Base-by-base conservation (phyloP, 768 basidiomycete genomes). In the Cystoderma amianthinum region DNA sequence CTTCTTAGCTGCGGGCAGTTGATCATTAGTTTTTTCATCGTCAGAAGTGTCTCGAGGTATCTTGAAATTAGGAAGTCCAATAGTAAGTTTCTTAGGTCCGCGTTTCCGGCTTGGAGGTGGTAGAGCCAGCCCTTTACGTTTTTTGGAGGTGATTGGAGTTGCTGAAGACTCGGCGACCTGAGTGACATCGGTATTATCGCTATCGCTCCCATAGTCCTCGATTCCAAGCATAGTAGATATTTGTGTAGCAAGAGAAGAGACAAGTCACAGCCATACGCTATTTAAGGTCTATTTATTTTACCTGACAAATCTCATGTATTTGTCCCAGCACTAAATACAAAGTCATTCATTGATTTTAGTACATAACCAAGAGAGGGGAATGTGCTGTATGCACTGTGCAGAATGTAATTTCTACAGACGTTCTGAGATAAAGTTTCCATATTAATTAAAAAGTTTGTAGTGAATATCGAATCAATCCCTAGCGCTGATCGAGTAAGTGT, bases 181-280 rank as follows among this genome's bases (percentile, higher is more conserved):
- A 6, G 37, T 18, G 43, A 75, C 74, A 44, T 65, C 62, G 43
- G 77, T 80, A 52, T 66, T 73, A 48, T 84, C 79, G 51, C 60
- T 72, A 62, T 71, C 83, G 61, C 85, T 89, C 47, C 83, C 84
- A 51, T 89, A 88, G 67, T 70, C 76, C 52, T 83, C 85, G 44
- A 89, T 69, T 22, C 82, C 83, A 47, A 88, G 74, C 25, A 28
- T 28, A 7, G 7, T 28, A n/a, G n/a, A 28, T 28, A n/a, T 7
- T n/a, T n/a, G n/a, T n/a, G n/a, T n/a, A n/a, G n/a, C n/a, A n/a
- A n/a, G n/a, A n/a, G n/a, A n/a, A n/a, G n/a, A n/a, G n/a, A n/a
- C n/a, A n/a, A n/a, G n/a, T n/a, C n/a, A n/a, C n/a, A n/a, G n/a
- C n/a, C n/a, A n/a, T n/a, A n/a, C n/a, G n/a, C n/a, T n/a, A n/a